Percentiles rank a stretch among this genome's conserved stretches.
Conservation (phyloP, 441 rosid genomes). For the Populus hybrid region DNA sequence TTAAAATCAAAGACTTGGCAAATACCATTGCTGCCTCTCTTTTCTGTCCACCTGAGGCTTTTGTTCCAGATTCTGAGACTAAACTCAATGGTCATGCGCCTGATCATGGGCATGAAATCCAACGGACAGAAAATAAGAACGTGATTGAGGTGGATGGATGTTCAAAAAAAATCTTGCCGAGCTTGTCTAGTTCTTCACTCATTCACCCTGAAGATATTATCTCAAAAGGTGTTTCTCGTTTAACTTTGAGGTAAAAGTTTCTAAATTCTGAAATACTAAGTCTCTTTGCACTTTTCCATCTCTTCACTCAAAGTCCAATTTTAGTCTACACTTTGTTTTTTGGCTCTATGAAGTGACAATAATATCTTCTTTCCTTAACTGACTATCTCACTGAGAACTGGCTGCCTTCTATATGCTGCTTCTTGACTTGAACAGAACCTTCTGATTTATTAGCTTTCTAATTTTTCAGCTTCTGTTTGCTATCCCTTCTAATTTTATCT, state of each 20-base stretch:
- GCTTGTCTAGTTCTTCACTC: constrained; percentile 36
- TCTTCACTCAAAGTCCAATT: background rate
- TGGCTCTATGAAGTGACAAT: background rate
- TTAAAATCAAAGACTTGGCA: constrained; percentile 96
- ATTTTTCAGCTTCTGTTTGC: background rate
- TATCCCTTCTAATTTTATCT: constrained; percentile 1
- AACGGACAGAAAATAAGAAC: constrained; percentile 36
- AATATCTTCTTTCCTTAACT: background rate
- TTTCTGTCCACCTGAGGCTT: constrained; percentile 67
- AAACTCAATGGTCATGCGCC: constrained; percentile 53
- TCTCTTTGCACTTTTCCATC: background rate
- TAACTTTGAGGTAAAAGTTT: constrained; percentile 56
- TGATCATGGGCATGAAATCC: constrained; percentile 41
- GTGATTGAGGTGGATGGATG: constrained; percentile 31
- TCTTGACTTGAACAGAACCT: background rate
- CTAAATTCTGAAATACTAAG: background rate
- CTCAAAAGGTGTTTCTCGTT: constrained; percentile 34
- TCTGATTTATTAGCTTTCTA: background rate
- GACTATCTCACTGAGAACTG: background rate
- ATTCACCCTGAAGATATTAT: constrained; percentile 37
- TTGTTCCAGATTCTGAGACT: constrained; percentile 44
- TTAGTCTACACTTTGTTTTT: background rate
- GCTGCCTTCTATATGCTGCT: background rate
- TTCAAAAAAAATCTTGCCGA: constrained; percentile 34
- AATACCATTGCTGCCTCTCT: constrained; percentile 88